Conservation (phyloP, 306 rosid species). For the Cucurbita ficifolia region DNA sequence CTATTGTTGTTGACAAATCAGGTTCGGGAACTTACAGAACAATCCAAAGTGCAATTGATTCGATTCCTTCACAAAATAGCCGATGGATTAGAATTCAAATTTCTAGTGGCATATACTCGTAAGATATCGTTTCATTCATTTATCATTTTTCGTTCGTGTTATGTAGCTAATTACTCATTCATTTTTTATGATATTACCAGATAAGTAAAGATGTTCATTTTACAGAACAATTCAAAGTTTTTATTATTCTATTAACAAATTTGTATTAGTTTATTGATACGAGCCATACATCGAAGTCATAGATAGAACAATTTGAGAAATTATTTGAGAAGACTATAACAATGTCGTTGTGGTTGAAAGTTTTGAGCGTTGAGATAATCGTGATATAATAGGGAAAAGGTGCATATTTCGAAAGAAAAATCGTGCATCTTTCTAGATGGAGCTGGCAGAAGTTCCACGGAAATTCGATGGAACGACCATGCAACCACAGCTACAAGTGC, state of each 20-base stretch:
- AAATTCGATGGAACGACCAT: conserved; percentile 13
- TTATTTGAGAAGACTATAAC: too few species aligned
- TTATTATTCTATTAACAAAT: too few species aligned
- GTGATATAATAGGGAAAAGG: conserved; percentile 18
- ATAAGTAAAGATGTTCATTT: too few species aligned
- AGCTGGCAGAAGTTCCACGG: neutral
- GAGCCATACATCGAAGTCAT: too few species aligned
- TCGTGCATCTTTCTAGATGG: conserved; percentile 25
- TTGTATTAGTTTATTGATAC: too few species aligned
- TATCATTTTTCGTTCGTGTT: neutral
- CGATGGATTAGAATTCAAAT: conserved; percentile 25
- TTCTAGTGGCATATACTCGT: conserved; percentile 8
- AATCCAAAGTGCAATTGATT: conserved; percentile 34
- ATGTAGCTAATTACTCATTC: neutral
- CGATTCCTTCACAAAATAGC: neutral
- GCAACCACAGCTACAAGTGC: conserved; percentile 9
- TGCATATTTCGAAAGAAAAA: conserved; percentile 6
- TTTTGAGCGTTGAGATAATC: too few species aligned
- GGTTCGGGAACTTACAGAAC: conserved; percentile 9
- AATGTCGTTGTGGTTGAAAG: too few species aligned
- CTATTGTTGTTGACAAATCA: conserved; percentile 11
- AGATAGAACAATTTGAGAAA: too few species aligned
- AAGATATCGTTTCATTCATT: neutral
- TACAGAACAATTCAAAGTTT: too few species aligned
- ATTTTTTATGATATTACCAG: too few species aligned